phyloP scores from a whole-genome alignment of 208 protist species.

The Leishmania aethiopica region DNA sequence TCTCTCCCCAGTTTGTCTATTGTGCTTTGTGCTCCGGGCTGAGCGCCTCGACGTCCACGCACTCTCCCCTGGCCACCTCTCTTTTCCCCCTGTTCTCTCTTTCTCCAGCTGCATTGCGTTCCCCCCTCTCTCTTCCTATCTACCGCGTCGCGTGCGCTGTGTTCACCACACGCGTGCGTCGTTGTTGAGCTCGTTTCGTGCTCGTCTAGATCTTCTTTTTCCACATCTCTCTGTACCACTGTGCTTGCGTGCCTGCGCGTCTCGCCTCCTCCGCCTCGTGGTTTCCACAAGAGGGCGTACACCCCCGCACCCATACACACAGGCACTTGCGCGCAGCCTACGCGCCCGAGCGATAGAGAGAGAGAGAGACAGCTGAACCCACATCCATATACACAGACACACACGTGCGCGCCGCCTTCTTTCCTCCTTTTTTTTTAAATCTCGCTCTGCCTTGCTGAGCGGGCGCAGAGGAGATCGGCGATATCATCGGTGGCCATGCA shows the following conservation, averaged over 20 bases:
- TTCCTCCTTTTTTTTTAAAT: not conserved
- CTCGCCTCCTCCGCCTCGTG: not conserved
- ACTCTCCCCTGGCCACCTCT: not conserved
- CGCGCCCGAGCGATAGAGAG: not conserved
- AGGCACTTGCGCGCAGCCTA: not conserved
- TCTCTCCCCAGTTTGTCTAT: not conserved
- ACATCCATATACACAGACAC: not conserved
- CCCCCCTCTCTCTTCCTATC: constrained; percentile 4
- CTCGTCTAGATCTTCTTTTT: not conserved
- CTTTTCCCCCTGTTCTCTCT: not conserved
- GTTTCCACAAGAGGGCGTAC: not conserved
- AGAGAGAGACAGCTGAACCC: not conserved
- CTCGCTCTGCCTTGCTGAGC: not conserved
- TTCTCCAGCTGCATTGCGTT: not conserved
- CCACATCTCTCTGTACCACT: not conserved
- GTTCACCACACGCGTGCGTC: not conserved
- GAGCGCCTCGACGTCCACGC: not conserved
- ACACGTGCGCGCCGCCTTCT: not conserved
- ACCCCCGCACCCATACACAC: not conserved
- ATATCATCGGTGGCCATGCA: constrained; percentile 20
- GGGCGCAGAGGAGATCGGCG: not conserved
- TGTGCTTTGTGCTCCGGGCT: not conserved
- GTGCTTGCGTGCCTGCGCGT: not conserved
- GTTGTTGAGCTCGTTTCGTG: not conserved
- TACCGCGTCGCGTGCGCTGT: not conserved